Evolutionary conservation across 495 filamentous ascomycete species (phyloP).

Genomic region (Aspergillus wentii): DNA sequence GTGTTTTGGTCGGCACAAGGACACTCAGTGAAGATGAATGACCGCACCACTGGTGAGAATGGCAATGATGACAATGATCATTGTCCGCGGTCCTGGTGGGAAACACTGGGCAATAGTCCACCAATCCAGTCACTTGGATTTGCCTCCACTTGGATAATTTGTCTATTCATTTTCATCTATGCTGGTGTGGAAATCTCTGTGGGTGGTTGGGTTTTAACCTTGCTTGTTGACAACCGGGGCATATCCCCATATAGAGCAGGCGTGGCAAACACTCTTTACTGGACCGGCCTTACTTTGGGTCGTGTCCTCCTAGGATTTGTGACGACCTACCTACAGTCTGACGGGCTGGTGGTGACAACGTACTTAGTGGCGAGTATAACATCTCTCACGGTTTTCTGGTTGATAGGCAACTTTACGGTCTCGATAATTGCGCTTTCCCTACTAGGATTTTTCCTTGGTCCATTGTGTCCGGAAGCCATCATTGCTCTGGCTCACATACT

Average conservation of each 20-base stretch:
- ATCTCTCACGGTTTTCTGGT: constrained; percentile 51
- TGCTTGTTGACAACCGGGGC: constrained; percentile 3
- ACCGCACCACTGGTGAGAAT: too few relatives aligned
- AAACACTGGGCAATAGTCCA: neutral
- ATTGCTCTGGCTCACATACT: constrained; percentile 68
- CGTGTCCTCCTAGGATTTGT: constrained; percentile 4
- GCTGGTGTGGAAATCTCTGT: constrained; percentile 7
- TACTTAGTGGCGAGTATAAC: constrained; percentile 40
- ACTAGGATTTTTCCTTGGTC: constrained; percentile 59
- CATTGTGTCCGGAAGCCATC: constrained; percentile 62
- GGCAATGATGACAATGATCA: neutral
- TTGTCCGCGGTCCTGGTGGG: too few relatives aligned
- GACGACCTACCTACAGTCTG: constrained; percentile 20
- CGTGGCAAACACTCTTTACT: constrained; percentile 4
- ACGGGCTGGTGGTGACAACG: constrained; percentile 28
- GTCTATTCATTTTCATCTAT: constrained; percentile 3
- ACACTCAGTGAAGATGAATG: neutral
- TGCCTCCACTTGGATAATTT: constrained; percentile 4
- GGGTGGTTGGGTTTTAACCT: constrained; percentile 10
- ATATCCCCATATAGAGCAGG: constrained; percentile 1
- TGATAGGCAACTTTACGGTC: constrained; percentile 59
- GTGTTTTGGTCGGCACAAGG: constrained; percentile 4
- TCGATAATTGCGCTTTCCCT: constrained; percentile 57
- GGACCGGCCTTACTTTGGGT: constrained; percentile 6
- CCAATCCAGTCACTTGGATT: constrained; percentile 2